A percentile compares a stretch with the other conserved stretches of the same genome.
Evolutionary conservation across 306 rosid species (phyloP).

Genomic region (Pyrus communis): DNA sequence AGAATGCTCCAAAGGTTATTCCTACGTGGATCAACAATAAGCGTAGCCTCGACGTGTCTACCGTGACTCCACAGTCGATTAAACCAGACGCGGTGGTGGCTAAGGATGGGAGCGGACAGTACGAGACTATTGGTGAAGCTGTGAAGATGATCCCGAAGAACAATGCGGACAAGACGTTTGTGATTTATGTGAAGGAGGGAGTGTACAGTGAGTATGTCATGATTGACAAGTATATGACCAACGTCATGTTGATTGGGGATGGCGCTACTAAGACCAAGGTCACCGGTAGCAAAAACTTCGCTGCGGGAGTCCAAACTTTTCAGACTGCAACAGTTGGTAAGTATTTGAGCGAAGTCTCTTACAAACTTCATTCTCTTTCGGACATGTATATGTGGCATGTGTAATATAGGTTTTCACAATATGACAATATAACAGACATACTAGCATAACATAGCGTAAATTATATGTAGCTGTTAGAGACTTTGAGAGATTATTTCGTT

Average conservation of each 20-base stretch:
- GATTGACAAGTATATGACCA: slow-evolving; percentile 17
- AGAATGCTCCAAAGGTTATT: neutral
- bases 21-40: slow-evolving; percentile 37
- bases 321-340: slow-evolving; percentile 54
- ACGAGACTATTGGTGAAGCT: slow-evolving; percentile 45
- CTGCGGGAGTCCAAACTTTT: slow-evolving; percentile 41
- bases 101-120: slow-evolving; percentile 56
- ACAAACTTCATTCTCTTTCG: no score
- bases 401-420: no score
- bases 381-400: no score
- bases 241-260: slow-evolving; percentile 54
- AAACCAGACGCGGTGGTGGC: slow-evolving; percentile 50
- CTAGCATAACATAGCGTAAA: no score
- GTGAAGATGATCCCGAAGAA: slow-evolving; percentile 32
- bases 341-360: neutral
- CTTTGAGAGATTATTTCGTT: no score
- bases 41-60: slow-evolving; percentile 19
- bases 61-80: neutral
- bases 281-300: slow-evolving; percentile 29
- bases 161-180: slow-evolving; percentile 30
- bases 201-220: slow-evolving; percentile 36
- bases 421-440: no score
- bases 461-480: no score
- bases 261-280: slow-evolving; percentile 60
- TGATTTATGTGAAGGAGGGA: slow-evolving; percentile 61